Conservation (phyloP, 164 flowering plant species). For the Nymphaea colorata region DNA sequence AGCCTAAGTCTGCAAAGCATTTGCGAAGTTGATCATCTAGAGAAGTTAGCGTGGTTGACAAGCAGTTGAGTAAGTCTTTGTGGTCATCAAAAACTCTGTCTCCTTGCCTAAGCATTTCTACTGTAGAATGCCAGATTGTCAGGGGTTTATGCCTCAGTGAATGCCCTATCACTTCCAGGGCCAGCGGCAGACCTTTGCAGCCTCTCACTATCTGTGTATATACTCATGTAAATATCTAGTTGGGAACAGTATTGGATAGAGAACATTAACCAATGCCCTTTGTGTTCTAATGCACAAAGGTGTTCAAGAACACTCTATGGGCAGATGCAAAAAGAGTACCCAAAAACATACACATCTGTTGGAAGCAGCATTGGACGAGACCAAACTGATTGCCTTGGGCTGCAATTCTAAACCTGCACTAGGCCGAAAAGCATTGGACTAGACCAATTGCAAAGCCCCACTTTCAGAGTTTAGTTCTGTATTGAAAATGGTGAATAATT, state of each 20-base stretch:
- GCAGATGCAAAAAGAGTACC: too few species aligned
- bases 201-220: constrained; percentile 43
- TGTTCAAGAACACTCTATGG: too few species aligned
- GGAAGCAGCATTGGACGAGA: too few species aligned
- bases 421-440: too few species aligned
- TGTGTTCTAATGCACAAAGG: too few species aligned
- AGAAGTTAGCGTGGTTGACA: constrained; percentile 39
- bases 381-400: too few species aligned
- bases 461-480: too few species aligned
- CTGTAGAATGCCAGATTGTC: constrained; percentile 55
- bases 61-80: constrained; percentile 46
- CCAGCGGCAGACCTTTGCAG: constrained; percentile 75
- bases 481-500: too few species aligned
- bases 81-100: constrained; percentile 24
- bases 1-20: constrained; percentile 45
- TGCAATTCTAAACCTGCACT: too few species aligned
- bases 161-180: constrained; percentile 80
- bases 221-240: background rate
- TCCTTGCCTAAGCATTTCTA: constrained; percentile 27
- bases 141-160: constrained; percentile 46
- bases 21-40: constrained; percentile 40
- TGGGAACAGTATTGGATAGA: background rate
- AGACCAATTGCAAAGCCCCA: too few species aligned
- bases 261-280: background rate
- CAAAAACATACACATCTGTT: too few species aligned